phyloP scores from a whole-genome alignment of 2,329 filamentous ascomycete genomes.

The Alternaria burnsii region DNA sequence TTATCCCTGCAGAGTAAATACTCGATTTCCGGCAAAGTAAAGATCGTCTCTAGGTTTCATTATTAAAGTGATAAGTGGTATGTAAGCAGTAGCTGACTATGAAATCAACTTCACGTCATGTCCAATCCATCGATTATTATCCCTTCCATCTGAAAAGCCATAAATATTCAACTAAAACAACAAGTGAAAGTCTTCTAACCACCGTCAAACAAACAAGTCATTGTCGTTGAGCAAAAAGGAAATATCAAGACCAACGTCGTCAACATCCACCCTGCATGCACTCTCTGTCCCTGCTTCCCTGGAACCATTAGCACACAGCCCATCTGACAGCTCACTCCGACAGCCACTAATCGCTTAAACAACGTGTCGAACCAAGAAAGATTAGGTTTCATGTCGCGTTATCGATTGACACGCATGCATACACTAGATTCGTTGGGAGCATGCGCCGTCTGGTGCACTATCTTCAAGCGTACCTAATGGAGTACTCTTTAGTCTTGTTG shows the following conservation, averaged over 20 bases:
- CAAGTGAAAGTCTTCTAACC: background rate
- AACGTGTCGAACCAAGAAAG: background rate
- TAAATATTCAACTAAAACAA: background rate
- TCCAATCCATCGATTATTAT: background rate
- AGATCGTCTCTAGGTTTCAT: background rate
- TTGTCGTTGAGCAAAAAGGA: background rate
- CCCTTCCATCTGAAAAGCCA: background rate
- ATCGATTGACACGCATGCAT: conserved; percentile 7
- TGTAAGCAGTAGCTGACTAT: background rate
- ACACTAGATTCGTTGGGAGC: background rate
- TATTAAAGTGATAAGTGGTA: background rate
- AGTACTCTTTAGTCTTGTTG: background rate
- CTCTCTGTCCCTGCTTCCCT: background rate
- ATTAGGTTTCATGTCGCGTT: conserved; percentile 1
- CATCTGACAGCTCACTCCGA: background rate
- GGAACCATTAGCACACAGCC: background rate
- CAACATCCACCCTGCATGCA: background rate
- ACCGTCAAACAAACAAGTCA: background rate
- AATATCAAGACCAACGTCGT: background rate
- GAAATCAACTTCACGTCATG: background rate
- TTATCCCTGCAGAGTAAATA: background rate
- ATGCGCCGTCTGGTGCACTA: background rate
- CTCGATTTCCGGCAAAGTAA: background rate
- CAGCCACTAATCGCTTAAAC: background rate
- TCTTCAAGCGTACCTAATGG: background rate